phyloP scores from a whole-genome alignment of 192 early-diverging fungal genomes.

The Chytriomyces sp. region DNA sequence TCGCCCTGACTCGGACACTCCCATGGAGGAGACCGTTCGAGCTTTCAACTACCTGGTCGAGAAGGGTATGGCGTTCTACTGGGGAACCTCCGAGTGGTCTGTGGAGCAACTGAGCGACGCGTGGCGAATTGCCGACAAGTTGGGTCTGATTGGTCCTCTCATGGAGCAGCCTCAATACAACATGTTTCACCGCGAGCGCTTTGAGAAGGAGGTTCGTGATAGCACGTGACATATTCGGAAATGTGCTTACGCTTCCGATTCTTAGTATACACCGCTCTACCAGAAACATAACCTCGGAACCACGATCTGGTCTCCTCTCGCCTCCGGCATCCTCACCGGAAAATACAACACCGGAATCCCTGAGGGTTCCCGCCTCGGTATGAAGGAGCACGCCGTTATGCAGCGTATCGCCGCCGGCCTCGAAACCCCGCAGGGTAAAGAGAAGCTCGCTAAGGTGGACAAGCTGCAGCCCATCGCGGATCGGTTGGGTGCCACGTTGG shows the following conservation, averaged over 20 bases:
- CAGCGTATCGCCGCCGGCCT: constrained; percentile 49
- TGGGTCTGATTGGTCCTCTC: constrained; percentile 61
- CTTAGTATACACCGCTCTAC: constrained; percentile 74
- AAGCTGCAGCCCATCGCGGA: constrained; percentile 61
- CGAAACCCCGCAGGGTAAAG: constrained; percentile 66
- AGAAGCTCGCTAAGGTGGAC: constrained; percentile 67
- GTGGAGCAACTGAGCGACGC: constrained; percentile 77
- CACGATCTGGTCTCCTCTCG: constrained; percentile 80
- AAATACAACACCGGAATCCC: constrained; percentile 75
- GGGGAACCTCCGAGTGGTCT: constrained; percentile 78
- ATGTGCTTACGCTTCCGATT: constrained; percentile 69
- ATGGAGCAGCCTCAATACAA: constrained; percentile 82
- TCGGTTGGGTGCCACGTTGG: constrained; percentile 55
- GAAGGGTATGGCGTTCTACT: constrained; percentile 78
- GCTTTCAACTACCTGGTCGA: constrained; percentile 84
- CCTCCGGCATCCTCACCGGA: constrained; percentile 61
- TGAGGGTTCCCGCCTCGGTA: constrained; percentile 61
- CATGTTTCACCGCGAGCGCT: constrained; percentile 74
- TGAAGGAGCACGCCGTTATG: constrained; percentile 60
- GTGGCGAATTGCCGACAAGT: constrained; percentile 61
- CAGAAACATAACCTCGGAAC: constrained; percentile 68
- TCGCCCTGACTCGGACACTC: constrained; percentile 71
- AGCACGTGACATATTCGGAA: constrained; percentile 51
- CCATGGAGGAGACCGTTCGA: constrained; percentile 84
- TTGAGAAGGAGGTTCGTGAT: constrained; percentile 11